These are phyloP conservation scores for Flaveria linearis DNA, from an alignment of 129 eudicot species.

Conservation along the genomic window DNA sequence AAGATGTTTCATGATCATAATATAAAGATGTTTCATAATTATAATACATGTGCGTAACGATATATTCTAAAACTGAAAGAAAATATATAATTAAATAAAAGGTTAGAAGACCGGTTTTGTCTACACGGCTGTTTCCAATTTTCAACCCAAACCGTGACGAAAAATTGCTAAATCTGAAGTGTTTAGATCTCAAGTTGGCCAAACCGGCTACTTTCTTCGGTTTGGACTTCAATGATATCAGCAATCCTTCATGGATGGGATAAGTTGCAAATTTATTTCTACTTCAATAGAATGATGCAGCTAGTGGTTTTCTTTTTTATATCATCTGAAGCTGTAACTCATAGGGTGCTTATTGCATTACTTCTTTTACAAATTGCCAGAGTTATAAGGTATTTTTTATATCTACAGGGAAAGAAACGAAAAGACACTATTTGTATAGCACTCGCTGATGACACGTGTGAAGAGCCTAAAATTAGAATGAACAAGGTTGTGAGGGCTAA, in stretches of 20 bases:
- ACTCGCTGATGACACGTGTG: conserved; percentile 93
- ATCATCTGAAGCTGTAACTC: neutral
- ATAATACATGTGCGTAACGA: no score
- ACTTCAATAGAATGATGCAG: neutral
- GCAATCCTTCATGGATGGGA: neutral
- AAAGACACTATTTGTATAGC: conserved; percentile 92
- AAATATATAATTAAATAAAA: no score
- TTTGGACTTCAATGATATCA: neutral
- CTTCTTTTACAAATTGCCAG: neutral
- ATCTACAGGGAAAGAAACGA: conserved; percentile 83
- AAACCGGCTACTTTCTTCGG: no score
- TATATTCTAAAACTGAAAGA: no score
- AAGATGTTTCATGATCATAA: no score
- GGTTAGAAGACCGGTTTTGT: no score
- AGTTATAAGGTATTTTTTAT: neutral
- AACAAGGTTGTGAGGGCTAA: conserved; percentile 85
- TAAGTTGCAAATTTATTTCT: neutral
- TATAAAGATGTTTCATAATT: no score
- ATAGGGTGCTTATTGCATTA: neutral
- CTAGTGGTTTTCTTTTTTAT: neutral
- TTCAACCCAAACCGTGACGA: no score
- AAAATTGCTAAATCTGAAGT: no score
- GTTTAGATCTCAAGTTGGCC: no score
- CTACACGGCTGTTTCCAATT: no score
- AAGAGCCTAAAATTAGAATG: conserved; percentile 87